phyloP scores from a whole-genome alignment of 495 filamentous ascomycete genomes.

The Alectoria sarmentosa region DNA sequence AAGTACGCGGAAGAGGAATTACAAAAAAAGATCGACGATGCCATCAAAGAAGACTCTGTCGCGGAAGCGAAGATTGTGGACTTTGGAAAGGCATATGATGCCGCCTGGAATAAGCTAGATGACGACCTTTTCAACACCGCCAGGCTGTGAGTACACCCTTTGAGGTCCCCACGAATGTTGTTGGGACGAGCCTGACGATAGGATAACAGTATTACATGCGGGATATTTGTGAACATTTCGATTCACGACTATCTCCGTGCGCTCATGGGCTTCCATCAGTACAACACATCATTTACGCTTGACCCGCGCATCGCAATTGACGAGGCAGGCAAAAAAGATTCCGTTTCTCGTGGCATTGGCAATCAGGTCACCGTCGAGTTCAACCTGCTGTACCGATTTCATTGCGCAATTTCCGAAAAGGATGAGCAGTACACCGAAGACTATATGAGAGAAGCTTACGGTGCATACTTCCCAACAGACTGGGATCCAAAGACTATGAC shows the following conservation, averaged over 20 bases:
- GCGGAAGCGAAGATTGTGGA: neutral
- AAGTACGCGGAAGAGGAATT: neutral
- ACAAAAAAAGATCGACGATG: conserved; percentile 5
- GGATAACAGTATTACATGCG: conserved; percentile 26
- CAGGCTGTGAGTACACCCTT: conserved; percentile 28
- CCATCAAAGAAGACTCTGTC: neutral
- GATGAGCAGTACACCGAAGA: conserved; percentile 45
- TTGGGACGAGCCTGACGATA: neutral
- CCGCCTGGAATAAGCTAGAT: conserved; percentile 29
- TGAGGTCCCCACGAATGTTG: neutral
- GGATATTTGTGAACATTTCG: conserved; percentile 34
- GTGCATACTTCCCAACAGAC: conserved; percentile 24
- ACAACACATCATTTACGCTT: conserved; percentile 29
- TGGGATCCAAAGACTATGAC: conserved; percentile 25
- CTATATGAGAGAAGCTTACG: conserved; percentile 29
- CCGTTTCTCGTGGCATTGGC: conserved; percentile 34
- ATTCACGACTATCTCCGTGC: conserved; percentile 29
- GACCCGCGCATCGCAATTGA: conserved; percentile 29
- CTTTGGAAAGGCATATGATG: conserved; percentile 9
- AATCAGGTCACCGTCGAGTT: conserved; percentile 52
- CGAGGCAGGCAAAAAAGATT: conserved; percentile 15
- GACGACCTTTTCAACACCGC: conserved; percentile 38
- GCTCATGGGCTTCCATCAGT: conserved; percentile 23
- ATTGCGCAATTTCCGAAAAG: conserved; percentile 38
- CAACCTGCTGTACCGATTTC: conserved; percentile 50